Evolutionary conservation across 2,329 filamentous ascomycete genomes (phyloP).

Genomic region (Biscogniauxia sp.): DNA sequence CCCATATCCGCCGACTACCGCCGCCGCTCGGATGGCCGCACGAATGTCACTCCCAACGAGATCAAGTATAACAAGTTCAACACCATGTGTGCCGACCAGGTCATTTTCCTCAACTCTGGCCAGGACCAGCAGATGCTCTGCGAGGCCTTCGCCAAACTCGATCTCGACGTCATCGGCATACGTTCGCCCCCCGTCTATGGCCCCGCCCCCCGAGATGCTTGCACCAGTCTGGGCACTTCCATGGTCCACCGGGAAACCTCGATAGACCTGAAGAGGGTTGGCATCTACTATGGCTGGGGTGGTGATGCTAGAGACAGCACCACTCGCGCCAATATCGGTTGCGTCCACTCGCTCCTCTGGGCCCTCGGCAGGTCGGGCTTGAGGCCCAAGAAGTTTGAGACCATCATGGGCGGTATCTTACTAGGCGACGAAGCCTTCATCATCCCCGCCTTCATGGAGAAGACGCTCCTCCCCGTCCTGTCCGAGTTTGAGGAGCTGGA

Average conservation of each 20-base stretch:
- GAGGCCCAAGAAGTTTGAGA: slow-evolving; percentile 8
- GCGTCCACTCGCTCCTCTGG: slow-evolving; percentile 11
- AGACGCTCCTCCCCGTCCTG: slow-evolving; percentile 6
- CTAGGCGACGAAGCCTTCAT: slow-evolving; percentile 7
- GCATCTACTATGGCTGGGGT: not conserved
- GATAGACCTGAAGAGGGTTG: not conserved
- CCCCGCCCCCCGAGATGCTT: not conserved
- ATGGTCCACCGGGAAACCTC: slow-evolving; percentile 6
- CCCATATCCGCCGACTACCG: not conserved
- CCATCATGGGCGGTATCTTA: not conserved
- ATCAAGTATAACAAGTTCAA: slow-evolving; percentile 5
- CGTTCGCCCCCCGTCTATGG: not conserved
- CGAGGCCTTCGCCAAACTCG: slow-evolving; percentile 17
- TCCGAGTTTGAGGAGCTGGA: slow-evolving; percentile 8
- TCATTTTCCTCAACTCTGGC: slow-evolving; percentile 6
- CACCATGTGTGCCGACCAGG: slow-evolving; percentile 8
- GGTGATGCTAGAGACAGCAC: not conserved
- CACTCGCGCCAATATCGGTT: slow-evolving; percentile 1
- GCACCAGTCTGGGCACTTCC: slow-evolving; percentile 3
- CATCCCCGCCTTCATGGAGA: slow-evolving; percentile 11
- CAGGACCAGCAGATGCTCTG: slow-evolving; percentile 11
- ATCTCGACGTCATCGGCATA: slow-evolving; percentile 10
- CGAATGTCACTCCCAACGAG: not conserved
- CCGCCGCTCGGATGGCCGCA: not conserved
- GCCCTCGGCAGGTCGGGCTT: slow-evolving; percentile 12